A percentile compares a stretch with the other conserved stretches of the same genome.
phyloP scores from a whole-genome alignment of 306 rosid species.

The Oemleria cerasiformis region DNA sequence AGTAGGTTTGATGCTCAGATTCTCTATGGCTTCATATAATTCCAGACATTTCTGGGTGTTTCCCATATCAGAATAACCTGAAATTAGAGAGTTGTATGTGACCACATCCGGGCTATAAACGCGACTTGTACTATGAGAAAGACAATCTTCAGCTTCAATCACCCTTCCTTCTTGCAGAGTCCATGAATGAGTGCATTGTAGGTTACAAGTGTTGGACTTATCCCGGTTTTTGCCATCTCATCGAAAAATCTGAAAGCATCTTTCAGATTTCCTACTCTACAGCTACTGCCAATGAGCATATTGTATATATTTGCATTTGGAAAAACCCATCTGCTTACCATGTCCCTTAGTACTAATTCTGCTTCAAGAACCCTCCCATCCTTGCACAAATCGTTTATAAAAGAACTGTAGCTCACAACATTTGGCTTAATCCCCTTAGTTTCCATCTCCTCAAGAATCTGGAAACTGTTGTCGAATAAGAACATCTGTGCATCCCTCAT shows the following conservation, averaged over 20 bases:
- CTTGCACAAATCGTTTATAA: constrained; percentile 63
- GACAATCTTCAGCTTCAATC: constrained; percentile 55
- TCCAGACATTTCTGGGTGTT: constrained; percentile 55
- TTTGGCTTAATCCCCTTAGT: constrained; percentile 59
- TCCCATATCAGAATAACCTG: constrained; percentile 58
- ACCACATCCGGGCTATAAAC: constrained; percentile 65
- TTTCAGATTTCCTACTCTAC: constrained; percentile 46
- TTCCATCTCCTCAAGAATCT: constrained; percentile 79
- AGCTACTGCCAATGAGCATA: constrained; percentile 64
- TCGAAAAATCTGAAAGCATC: constrained; percentile 51
- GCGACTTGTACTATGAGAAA: constrained; percentile 35
- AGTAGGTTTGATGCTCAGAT: constrained; percentile 56
- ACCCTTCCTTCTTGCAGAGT: constrained; percentile 59
- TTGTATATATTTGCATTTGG: constrained; percentile 75
- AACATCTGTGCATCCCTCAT: too few species aligned
- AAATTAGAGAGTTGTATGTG: constrained; percentile 75
- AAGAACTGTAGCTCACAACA: constrained; percentile 69
- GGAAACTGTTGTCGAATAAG: too few species aligned
- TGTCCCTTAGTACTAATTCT: constrained; percentile 57
- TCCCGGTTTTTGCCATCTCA: constrained; percentile 55
- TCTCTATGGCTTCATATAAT: constrained; percentile 61
- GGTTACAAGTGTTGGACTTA: constrained; percentile 62
- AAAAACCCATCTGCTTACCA: constrained; percentile 49
- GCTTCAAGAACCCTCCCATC: constrained; percentile 69
- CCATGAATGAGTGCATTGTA: constrained; percentile 70